Evolutionary conservation across 2,329 filamentous ascomycete species (phyloP), one percentile per base, ranked within the genome.

Genomic region (Colletotrichum sojae): DNA sequence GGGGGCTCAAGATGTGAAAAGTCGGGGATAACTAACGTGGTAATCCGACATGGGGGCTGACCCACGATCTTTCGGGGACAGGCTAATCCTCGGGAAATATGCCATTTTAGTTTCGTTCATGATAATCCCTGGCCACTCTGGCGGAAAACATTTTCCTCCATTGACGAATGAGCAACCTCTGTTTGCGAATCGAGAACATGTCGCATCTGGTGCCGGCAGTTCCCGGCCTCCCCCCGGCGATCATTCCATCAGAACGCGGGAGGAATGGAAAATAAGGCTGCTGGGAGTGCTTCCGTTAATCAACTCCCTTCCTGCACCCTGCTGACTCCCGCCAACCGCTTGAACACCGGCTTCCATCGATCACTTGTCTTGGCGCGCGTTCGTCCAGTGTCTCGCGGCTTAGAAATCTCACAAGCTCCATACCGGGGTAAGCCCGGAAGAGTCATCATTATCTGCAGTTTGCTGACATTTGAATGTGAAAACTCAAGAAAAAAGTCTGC

Each of bases 121-220:
- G 40, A 43, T 15, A 15, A 5, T 12, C 40, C 40, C 10, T 13
- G 40, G 40, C 40, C 40, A 43, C 40, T 13, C 16, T 15, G 40
- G 39, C 55, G 63, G 46, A 60, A 65, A 53, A 46, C 55, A 60
- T 59, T 43, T 60, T 65, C 53, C 46, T 22, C 31, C 31, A 36
- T 59, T 15, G 18, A 45, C 63, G 48, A 65, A 60, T 60, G 55
- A 60, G 18, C 55, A n/a, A 16, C 15, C 46, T 22, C 10, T 52
- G 16, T 51, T 31, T 20, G n/a, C 20, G 48, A 22, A 36, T 10
- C n/a, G n/a, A n/a, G n/a, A n/a, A n/a, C n/a, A n/a, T 36, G 31
- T 36, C 31, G 31, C 9, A 9, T 36, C 10, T 36, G 31, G 8
- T 2, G 31, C n/a, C 16, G 2, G 56, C 56, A 15, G 43, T 49